Base-by-base conservation (phyloP, 2,329 filamentous ascomycete species). In the Colletotrichum sp. region DNA sequence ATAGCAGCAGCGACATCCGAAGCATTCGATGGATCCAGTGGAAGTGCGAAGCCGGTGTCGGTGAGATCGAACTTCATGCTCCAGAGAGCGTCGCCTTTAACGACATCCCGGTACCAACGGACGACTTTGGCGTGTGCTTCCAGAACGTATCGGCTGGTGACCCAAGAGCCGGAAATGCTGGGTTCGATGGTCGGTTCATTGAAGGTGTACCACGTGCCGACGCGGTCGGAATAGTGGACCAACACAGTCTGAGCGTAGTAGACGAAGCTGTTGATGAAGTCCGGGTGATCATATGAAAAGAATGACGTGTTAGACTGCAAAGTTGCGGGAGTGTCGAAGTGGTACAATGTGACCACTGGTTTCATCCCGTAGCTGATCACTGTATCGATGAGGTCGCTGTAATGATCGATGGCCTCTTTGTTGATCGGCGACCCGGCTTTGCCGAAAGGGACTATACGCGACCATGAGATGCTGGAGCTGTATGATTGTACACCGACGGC, bases 201-300 rank as follows among this genome's bases (percentile, higher is more conserved):
- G 81, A 89, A 90, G 2, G 89, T 90, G 78, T 87, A 88, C 87
- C 88, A 90, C 4, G 87, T 83, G 0, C 88, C 85, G 0, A 91
- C 88, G 1, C 89, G 85, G 75, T 90, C 86, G 4, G 87, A 87
- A 77, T 87, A 91, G 73, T 89, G 87, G 1, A 85, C 84, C 82
- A 91, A 86, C 39, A 87, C 84, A 21, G 90, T 85, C 71, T 89
- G 88, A 48, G 87, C 89, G 72, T 91, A 91, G 79, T 90, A 83
- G 3, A 90, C 84, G 79, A 89, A 91, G n/a, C 87, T 87, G 48
- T 89, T 87, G 12, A 86, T 82, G 39, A 89, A 90, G 26, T 68
- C 43, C 6, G 65, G 48, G 30, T 68, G 65, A 21, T 57, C 80
- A 2, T 74, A 76, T 8, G 78, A 52, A 32, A 70, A 63, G n/a